These are phyloP conservation scores for Pistacia integerrima DNA, from an alignment of 345 rosid species.

Conservation along the genomic window DNA sequence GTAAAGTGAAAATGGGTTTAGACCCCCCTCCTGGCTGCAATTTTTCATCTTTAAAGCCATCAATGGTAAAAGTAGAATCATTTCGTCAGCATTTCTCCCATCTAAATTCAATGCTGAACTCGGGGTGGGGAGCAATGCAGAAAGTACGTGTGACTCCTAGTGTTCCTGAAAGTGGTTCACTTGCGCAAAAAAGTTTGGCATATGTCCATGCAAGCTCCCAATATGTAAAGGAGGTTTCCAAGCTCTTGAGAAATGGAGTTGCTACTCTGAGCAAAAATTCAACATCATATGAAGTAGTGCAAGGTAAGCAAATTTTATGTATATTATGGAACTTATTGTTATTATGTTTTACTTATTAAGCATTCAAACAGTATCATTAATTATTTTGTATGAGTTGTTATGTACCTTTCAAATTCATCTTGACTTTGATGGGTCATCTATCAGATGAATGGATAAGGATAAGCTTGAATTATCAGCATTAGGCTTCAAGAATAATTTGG, in stretches of 20 bases:
- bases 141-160: conserved; percentile 59
- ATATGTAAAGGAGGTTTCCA: conserved; percentile 83
- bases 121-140: conserved; percentile 73
- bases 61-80: conserved; percentile 54
- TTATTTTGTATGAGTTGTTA: background rate
- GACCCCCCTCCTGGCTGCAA: conserved; percentile 80
- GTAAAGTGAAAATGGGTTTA: conserved; percentile 72
- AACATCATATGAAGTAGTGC: conserved; percentile 73
- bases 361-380: background rate
- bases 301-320: conserved; percentile 49
- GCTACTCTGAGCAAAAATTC: conserved; percentile 62
- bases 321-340: background rate
- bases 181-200: conserved; percentile 80
- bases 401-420: background rate
- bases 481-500: background rate
- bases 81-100: conserved; percentile 56
- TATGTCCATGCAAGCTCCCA: conserved; percentile 81
- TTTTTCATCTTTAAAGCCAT: conserved; percentile 53
- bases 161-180: conserved; percentile 63
- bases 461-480: conserved; percentile 7
- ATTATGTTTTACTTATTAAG: background rate
- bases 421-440: background rate
- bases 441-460: background rate
- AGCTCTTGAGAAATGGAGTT: conserved; percentile 71
- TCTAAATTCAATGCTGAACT: conserved; percentile 52